Evolutionary conservation across 108 stramenopile species (phyloP).

Genomic region (Nitzschia inconspicua): DNA sequence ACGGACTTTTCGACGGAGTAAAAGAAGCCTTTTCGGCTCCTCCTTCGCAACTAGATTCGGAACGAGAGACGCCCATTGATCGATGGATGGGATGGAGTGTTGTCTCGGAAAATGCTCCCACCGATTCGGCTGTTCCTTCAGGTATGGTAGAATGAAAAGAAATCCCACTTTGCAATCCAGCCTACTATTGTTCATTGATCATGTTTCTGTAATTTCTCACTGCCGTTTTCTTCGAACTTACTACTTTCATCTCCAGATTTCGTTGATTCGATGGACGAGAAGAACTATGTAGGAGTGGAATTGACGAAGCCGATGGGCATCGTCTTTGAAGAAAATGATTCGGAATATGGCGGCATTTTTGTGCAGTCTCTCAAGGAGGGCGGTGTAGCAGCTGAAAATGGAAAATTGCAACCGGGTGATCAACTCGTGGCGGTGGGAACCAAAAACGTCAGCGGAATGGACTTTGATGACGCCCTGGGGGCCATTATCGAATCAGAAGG

Average conservation of each 20-base stretch:
- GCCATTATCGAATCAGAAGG: constrained; percentile 68
- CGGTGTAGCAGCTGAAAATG: constrained; percentile 59
- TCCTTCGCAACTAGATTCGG: constrained; percentile 51
- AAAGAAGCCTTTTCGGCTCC: constrained; percentile 80
- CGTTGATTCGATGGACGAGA: constrained; percentile 82
- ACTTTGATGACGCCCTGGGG: constrained; percentile 81
- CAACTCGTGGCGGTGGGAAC: constrained; percentile 75
- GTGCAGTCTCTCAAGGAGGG: constrained; percentile 71
- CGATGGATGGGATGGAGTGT: constrained; percentile 93
- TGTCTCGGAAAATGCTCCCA: constrained; percentile 32
- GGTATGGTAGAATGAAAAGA: constrained; percentile 1
- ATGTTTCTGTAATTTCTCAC: neutral
- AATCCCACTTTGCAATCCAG: neutral
- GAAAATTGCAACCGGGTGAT: constrained; percentile 61
- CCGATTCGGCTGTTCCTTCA: constrained; percentile 30
- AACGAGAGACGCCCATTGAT: constrained; percentile 88
- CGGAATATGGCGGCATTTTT: constrained; percentile 80
- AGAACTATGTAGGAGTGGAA: constrained; percentile 64
- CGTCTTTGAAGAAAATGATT: constrained; percentile 90
- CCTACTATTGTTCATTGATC: neutral
- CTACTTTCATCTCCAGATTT: constrained; percentile 36
- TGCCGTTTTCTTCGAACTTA: neutral
- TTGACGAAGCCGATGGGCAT: constrained; percentile 90
- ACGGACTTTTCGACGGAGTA: constrained; percentile 82
- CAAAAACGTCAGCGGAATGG: constrained; percentile 60